Evolutionary conservation across 495 filamentous ascomycete genomes (phyloP), one percentile per base, ranked within the genome.

Genomic region (Penicillium daleae): DNA sequence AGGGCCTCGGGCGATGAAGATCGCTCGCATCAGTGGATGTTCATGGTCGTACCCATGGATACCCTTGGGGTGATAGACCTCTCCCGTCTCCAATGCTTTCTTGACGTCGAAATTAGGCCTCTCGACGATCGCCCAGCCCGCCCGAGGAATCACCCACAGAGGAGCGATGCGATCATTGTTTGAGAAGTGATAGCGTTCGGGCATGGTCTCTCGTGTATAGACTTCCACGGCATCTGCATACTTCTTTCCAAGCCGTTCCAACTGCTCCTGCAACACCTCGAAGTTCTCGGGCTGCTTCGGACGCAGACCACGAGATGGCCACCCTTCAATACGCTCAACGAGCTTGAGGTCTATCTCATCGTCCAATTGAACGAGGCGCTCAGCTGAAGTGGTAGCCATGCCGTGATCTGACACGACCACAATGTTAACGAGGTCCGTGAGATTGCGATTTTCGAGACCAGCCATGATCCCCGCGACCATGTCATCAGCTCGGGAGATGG

Each of bases 391-490:
- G 1, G 91, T 94, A 4, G 94, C 94, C 95, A 99, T 99, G 22
- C 95, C 95, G 68, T 99, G 95, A 74, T 99, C 95, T 12, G 92
- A 96, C 17, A 99, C 93, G n/a, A 99, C 84, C 35, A 99, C 86
- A n/a, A 99, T 84, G 65, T 99, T 99, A 68, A 97, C 90, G 49
- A 98, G 87, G 10, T 89, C 71, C 0, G 93, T 97, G 17, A 98
- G 79, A 68, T 97, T 96, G 26, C 95, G 87, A 32, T 83, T 79
- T 60, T 94, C 83, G 0, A 99, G 77, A 0, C 93, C 93, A 8
- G 81, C 68, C 67, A 99, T 89, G 8, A 99, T 74, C 4, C 78
- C 65, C 6, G 85, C 87, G 1, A 99, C 81, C 89, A 98, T 91
- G 2, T 64, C 74, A 72, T 99, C 95, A 0, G 92, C 93, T 48